Evolutionary conservation across 176 grass and related monocot species (phyloP).

Genomic region (Carex scoparia): DNA sequence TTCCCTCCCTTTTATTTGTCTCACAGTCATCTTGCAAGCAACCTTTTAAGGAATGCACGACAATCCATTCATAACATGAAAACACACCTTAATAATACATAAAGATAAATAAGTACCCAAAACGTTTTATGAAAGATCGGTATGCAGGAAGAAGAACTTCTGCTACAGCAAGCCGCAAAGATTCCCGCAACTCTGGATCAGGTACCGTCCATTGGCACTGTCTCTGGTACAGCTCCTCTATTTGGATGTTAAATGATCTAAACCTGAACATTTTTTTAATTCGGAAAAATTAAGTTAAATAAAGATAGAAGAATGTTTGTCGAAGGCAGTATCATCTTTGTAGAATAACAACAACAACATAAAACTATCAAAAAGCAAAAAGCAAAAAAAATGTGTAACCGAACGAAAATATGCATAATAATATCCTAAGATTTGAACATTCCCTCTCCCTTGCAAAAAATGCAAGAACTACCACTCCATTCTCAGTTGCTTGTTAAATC

Average conservation of each 20-base stretch:
- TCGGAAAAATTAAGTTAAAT: background rate
- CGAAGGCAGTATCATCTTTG: background rate
- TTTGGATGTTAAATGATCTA: conserved; percentile 69
- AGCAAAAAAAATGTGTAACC: background rate
- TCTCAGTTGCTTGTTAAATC: background rate
- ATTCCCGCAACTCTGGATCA: conserved; percentile 77
- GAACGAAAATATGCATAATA: background rate
- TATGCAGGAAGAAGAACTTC: conserved; percentile 90
- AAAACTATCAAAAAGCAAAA: background rate
- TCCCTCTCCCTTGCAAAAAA: background rate
- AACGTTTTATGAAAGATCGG: conserved; percentile 80
- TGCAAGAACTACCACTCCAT: background rate
- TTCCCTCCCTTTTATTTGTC: background rate
- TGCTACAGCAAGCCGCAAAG: conserved; percentile 73
- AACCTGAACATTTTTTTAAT: conserved; percentile 42
- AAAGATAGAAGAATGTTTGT: background rate
- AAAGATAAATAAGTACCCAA: conserved; percentile 49
- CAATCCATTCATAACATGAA: background rate
- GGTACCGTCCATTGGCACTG: conserved; percentile 89
- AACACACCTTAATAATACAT: conserved; percentile 20
- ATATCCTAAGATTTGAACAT: background rate
- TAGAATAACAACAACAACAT: conserved; percentile 13
- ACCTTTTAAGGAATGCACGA: background rate
- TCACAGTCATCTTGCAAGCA: background rate
- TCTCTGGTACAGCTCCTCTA: conserved; percentile 88